Evolutionary conservation across 371 early-diverging fungal species (phyloP).

Genomic region (Dichotomocladium elegans): DNA sequence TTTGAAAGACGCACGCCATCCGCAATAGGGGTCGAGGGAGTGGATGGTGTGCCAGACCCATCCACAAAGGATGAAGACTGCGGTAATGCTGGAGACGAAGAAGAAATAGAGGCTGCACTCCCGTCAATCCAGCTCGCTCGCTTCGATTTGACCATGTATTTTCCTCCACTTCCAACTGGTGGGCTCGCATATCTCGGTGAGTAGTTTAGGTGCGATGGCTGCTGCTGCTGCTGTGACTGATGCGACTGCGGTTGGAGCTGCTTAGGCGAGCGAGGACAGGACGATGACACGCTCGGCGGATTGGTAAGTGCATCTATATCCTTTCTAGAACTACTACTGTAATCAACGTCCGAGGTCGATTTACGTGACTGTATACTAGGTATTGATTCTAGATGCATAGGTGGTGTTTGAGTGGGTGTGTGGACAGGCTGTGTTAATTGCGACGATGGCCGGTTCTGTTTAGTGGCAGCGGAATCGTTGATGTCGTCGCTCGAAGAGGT

Average conservation of each 20-base stretch:
- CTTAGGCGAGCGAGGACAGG: neutral
- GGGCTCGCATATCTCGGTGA: constrained; percentile 30
- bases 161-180: constrained; percentile 27
- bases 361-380: neutral
- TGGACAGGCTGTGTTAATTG: constrained; percentile 2
- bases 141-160: constrained; percentile 32
- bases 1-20: constrained; percentile 2
- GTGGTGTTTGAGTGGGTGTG: neutral
- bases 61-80: neutral
- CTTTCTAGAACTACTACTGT: constrained; percentile 19
- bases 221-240: constrained; percentile 16
- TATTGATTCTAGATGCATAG: too few species aligned
- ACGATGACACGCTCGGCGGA: constrained; percentile 2
- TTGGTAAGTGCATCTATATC: constrained; percentile 3
- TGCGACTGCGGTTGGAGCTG: neutral
- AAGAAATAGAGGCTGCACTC: constrained; percentile 6
- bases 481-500: constrained; percentile 19
- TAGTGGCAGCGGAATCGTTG: neutral
- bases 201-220: neutral
- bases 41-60: constrained; percentile 13
- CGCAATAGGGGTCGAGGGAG: constrained; percentile 2
- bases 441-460: neutral
- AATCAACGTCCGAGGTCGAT: constrained; percentile 7
- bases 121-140: constrained; percentile 33
- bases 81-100: neutral